These are phyloP conservation scores for Acidomyces sp. DNA, from an alignment of 495 filamentous ascomycete species.

Conservation along the genomic window DNA sequence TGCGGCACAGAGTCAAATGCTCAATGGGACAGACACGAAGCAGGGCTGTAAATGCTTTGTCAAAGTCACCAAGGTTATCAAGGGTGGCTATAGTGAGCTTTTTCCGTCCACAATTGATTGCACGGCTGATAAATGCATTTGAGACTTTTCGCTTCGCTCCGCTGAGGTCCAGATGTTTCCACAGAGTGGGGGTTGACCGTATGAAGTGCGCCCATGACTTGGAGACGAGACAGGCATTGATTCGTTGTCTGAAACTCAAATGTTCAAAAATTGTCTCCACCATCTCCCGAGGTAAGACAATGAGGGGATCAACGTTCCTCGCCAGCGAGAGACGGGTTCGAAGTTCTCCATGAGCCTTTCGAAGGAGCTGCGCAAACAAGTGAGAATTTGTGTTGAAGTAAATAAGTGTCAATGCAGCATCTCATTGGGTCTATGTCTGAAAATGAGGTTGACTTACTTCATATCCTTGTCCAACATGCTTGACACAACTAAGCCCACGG, in stretches of 20 bases:
- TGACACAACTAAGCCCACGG: conserved; percentile 43
- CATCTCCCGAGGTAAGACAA: conserved; percentile 24
- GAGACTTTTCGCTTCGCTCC: conserved; percentile 30
- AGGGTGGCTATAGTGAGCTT: conserved; percentile 12
- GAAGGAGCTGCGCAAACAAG: conserved; percentile 4
- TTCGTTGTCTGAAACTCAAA: conserved; percentile 26
- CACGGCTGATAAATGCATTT: conserved; percentile 14
- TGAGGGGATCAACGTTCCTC: conserved; percentile 25
- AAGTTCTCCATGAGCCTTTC: conserved; percentile 32
- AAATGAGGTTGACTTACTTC: conserved; percentile 36
- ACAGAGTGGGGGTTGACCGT: conserved; percentile 32
- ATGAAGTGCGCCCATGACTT: conserved; percentile 40
- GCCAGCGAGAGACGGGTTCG: conserved; percentile 23
- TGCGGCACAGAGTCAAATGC: conserved; percentile 4
- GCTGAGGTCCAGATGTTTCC: conserved; percentile 41
- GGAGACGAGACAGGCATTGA: conserved; percentile 39
- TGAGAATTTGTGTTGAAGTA: conserved; percentile 29
- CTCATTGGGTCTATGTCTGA: too few species aligned
- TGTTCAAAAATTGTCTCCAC: conserved; percentile 25
- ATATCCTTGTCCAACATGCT: conserved; percentile 32
- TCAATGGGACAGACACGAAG: conserved; percentile 6
- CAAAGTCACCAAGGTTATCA: conserved; percentile 8
- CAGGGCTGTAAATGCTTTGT: conserved; percentile 10
- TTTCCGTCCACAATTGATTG: conserved; percentile 12
- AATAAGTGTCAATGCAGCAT: too few species aligned